Evolutionary conservation across 495 filamentous ascomycete genomes (phyloP).

Genomic region (Daldinia vernicosa): DNA sequence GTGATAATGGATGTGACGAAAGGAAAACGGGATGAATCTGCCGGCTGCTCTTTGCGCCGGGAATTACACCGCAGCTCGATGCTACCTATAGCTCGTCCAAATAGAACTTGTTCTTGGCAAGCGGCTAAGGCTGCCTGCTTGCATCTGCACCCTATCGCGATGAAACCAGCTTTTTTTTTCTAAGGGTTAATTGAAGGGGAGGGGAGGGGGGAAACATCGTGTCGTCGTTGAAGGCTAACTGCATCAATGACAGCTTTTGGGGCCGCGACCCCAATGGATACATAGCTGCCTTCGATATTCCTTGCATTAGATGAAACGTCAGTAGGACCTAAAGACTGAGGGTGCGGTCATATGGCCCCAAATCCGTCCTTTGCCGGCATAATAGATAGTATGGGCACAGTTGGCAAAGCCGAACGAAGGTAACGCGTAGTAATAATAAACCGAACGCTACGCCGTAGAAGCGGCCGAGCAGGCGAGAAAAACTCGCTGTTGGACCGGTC

Average conservation of each 20-base stretch:
- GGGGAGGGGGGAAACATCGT: constrained; percentile 10
- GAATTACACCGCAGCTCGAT: constrained; percentile 44
- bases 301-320: constrained; percentile 44
- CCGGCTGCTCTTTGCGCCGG: constrained; percentile 36
- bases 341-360: constrained; percentile 37
- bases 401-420: constrained; percentile 19
- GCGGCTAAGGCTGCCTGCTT: constrained; percentile 41
- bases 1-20: constrained; percentile 37
- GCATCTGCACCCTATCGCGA: constrained; percentile 34
- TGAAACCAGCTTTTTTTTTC: constrained; percentile 23
- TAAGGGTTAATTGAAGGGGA: constrained; percentile 8
- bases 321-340: constrained; percentile 31
- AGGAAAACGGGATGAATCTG: constrained; percentile 34
- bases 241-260: constrained; percentile 35
- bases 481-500: constrained; percentile 4
- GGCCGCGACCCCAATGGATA: constrained; percentile 22
- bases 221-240: constrained; percentile 29
- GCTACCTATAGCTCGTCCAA: constrained; percentile 19
- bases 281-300: constrained; percentile 27
- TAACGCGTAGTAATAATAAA: constrained; percentile 35
- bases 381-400: constrained; percentile 23
- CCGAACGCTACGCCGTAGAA: constrained; percentile 30
- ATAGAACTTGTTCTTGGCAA: constrained; percentile 33
- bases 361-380: constrained; percentile 39
- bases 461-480: constrained; percentile 29